Conservation (phyloP, 345 rosid genomes). For the Cardamine chenopodiifolia region DNA sequence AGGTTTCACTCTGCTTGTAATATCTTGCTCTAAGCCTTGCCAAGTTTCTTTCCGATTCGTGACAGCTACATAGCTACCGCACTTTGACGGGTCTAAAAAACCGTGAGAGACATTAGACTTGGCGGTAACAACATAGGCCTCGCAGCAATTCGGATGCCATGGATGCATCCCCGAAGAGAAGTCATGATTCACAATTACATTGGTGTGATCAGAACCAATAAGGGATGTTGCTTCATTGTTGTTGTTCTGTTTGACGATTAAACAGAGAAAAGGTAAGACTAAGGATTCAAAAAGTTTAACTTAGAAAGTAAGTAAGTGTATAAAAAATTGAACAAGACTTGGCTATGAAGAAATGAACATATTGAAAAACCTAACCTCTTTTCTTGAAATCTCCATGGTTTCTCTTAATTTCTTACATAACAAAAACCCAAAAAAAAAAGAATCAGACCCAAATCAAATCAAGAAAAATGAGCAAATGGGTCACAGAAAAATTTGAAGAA, state of each 20-base stretch:
- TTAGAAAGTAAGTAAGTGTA: slow-evolving; percentile 22
- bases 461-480: slow-evolving; percentile 18
- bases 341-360: slow-evolving; percentile 31
- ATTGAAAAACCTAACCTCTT: slow-evolving; percentile 21
- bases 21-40: slow-evolving; percentile 97
- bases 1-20: slow-evolving; percentile 62
- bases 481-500: background rate
- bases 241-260: slow-evolving; percentile 27
- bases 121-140: slow-evolving; percentile 59
- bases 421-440: slow-evolving; percentile 4
- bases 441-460: slow-evolving; percentile 28
- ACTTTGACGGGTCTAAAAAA: slow-evolving; percentile 46
- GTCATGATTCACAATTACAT: slow-evolving; percentile 68
- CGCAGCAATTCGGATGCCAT: slow-evolving; percentile 85
- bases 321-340: slow-evolving; percentile 28
- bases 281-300: slow-evolving; percentile 6
- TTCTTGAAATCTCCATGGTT: slow-evolving; percentile 40
- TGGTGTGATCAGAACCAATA: slow-evolving; percentile 58
- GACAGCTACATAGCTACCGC: slow-evolving; percentile 56
- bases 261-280: slow-evolving; percentile 7
- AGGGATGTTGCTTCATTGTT: slow-evolving; percentile 42
- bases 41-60: slow-evolving; percentile 74
- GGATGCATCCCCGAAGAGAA: slow-evolving; percentile 70
- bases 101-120: slow-evolving; percentile 49
- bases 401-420: slow-evolving; percentile 31